phyloP scores from a whole-genome alignment of 2,329 filamentous ascomycete genomes.

The Aspergillus quadrilineatus region DNA sequence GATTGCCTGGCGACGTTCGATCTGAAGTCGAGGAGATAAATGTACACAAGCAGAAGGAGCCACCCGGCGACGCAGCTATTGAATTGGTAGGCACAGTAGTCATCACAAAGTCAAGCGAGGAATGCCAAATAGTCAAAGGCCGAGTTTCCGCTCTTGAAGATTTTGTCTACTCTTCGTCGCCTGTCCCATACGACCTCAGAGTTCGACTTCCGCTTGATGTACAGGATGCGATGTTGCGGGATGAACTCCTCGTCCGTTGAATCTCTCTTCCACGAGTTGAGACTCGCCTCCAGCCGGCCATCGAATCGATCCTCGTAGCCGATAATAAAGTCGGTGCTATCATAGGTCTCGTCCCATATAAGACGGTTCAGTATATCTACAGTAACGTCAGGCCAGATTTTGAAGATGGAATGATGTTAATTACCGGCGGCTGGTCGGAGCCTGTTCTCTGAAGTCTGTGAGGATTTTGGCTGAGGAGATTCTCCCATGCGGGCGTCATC shows the following conservation, averaged over 20 bases:
- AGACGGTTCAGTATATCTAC: constrained; percentile 50
- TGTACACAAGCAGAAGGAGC: background rate
- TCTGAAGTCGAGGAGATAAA: background rate
- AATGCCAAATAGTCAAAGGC: constrained; percentile 32
- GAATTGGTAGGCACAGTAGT: background rate
- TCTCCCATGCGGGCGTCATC: background rate
- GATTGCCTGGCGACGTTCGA: too few species aligned
- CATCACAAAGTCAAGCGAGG: constrained; percentile 18
- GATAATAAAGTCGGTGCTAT: constrained; percentile 49
- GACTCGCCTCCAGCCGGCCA: constrained; percentile 48
- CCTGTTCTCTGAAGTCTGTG: constrained; percentile 16
- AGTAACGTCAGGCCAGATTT: background rate
- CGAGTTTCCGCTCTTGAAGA: constrained; percentile 48
- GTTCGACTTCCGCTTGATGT: constrained; percentile 45
- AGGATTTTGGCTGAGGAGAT: background rate
- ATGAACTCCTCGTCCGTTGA: constrained; percentile 58
- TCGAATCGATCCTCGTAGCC: constrained; percentile 56
- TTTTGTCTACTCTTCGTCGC: constrained; percentile 45
- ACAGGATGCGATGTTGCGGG: constrained; percentile 54
- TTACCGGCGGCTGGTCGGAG: constrained; percentile 17
- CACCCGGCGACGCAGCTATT: background rate
- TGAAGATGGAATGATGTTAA: background rate
- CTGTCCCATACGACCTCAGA: constrained; percentile 53
- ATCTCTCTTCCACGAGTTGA: constrained; percentile 54
- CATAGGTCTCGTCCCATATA: constrained; percentile 50